A percentile compares a stretch with the other conserved stretches of the same genome.
Conservation (phyloP, 2,329 filamentous ascomycete genomes). For the Domatiomyces catenatus region DNA sequence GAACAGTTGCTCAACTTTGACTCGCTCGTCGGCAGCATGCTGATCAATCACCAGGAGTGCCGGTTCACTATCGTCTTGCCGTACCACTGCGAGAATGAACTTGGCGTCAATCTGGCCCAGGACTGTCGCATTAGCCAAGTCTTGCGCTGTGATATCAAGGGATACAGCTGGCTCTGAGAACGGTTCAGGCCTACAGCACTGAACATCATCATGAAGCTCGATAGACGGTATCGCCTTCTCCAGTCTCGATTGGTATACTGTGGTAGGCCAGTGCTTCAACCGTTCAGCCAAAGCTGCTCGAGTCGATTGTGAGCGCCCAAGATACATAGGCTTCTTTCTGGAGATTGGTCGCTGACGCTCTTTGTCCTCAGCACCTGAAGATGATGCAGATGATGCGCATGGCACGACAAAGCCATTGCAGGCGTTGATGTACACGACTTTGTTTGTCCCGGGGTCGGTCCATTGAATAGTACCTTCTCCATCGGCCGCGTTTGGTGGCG, state of each 20-base stretch:
- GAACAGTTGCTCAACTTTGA: constrained; percentile 62
- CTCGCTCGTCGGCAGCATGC: constrained; percentile 84
- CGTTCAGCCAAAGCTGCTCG: background rate
- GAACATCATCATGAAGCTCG: background rate
- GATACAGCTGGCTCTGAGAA: background rate
- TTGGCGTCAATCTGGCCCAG: constrained; percentile 79
- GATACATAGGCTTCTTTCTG: background rate
- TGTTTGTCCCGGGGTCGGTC: constrained; percentile 44
- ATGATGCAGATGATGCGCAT: background rate
- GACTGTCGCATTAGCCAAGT: constrained; percentile 46
- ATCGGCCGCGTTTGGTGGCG: background rate
- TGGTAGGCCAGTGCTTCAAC: background rate
- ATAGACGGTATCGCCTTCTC: background rate
- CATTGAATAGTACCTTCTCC: constrained; percentile 25
- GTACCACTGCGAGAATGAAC: constrained; percentile 54
- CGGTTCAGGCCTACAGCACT: background rate
- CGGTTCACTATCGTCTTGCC: constrained; percentile 25
- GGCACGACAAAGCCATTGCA: constrained; percentile 22
- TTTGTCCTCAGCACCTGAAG: background rate
- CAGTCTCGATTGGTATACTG: background rate
- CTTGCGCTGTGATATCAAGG: constrained; percentile 28
- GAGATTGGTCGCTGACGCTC: background rate
- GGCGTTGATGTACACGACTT: constrained; percentile 21
- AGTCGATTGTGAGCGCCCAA: background rate
- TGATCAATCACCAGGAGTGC: constrained; percentile 64